Percentiles rank a stretch among this genome's conserved stretches.
Conservation (phyloP, 768 basidiomycete species). For the Panellus pusillus region DNA sequence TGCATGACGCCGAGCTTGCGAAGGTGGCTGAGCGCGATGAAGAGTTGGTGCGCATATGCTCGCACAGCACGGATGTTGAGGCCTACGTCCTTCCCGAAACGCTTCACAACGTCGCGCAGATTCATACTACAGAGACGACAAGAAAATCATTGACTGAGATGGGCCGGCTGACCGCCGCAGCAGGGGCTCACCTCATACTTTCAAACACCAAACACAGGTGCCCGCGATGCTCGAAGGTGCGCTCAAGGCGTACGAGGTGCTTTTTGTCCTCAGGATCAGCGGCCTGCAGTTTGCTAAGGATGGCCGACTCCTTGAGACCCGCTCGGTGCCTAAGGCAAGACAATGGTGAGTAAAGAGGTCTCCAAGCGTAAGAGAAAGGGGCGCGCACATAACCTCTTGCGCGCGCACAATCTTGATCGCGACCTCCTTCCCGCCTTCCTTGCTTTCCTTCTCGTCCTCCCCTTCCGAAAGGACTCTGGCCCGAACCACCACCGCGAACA, state of each 20-base stretch:
- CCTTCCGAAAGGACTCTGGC: slow-evolving; percentile 63
- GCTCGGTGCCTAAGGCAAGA: slow-evolving; percentile 77
- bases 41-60: slow-evolving; percentile 97
- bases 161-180: too few species aligned
- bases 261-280: slow-evolving; percentile 97
- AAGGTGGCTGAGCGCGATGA: slow-evolving; percentile 81
- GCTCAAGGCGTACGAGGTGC: slow-evolving; percentile 88
- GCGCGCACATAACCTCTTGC: slow-evolving; percentile 92
- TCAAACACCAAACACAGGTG: slow-evolving; percentile 97
- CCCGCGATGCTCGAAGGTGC: slow-evolving; percentile 96
- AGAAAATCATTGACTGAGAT: background rate
- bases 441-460: slow-evolving; percentile 47
- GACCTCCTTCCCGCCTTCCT: slow-evolving; percentile 67
- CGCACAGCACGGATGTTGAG: slow-evolving; percentile 96
- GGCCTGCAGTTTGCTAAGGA: slow-evolving; percentile 81
- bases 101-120: slow-evolving; percentile 94
- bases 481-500: slow-evolving; percentile 97
- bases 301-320: slow-evolving; percentile 88
- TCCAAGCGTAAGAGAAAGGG: slow-evolving; percentile 1
- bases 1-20: slow-evolving; percentile 94
- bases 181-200: slow-evolving; percentile 81
- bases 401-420: slow-evolving; percentile 96
- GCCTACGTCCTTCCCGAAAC: slow-evolving; percentile 97
- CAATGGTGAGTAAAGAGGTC: background rate
- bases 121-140: slow-evolving; percentile 72